Percentiles rank a stretch among this genome's conserved stretches.
Conservation (phyloP, 495 filamentous ascomycete species). For the Emericellopsis terricola region DNA sequence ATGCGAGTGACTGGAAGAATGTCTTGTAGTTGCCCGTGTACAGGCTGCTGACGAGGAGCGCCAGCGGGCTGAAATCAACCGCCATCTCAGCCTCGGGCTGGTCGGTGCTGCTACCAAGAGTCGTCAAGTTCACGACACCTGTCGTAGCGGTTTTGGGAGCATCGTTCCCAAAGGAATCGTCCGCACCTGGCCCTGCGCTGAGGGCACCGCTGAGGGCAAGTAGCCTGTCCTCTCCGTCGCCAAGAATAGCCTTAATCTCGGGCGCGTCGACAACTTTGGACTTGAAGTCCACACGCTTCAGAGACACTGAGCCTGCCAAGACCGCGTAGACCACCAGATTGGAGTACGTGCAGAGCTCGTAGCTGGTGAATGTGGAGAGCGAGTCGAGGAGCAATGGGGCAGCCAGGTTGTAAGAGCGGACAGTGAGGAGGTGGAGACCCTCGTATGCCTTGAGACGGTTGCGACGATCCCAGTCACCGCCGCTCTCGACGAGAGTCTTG, state of each 20-base stretch:
- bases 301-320: constrained; percentile 78
- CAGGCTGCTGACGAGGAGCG: constrained; percentile 72
- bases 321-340: constrained; percentile 89
- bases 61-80: constrained; percentile 64
- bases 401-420: constrained; percentile 73
- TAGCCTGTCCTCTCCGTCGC: constrained; percentile 71
- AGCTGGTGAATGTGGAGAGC: constrained; percentile 95
- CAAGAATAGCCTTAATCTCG: constrained; percentile 91
- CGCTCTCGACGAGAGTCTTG: constrained; percentile 74
- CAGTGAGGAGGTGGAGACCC: constrained; percentile 79
- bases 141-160: constrained; percentile 33
- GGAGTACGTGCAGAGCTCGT: constrained; percentile 92
- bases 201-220: constrained; percentile 58
- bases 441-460: constrained; percentile 98
- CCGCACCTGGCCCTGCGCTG: constrained; percentile 62
- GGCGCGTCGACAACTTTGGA: constrained; percentile 94
- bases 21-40: constrained; percentile 85
- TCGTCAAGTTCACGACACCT: constrained; percentile 66
- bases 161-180: constrained; percentile 62
- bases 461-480: constrained; percentile 94
- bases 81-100: constrained; percentile 60
- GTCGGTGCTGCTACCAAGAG: constrained; percentile 47
- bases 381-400: constrained; percentile 90
- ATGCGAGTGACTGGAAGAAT: constrained; percentile 82
- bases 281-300: constrained; percentile 97